phyloP scores from a whole-genome alignment of 345 rosid species.

The Lumnitzera racemosa region DNA sequence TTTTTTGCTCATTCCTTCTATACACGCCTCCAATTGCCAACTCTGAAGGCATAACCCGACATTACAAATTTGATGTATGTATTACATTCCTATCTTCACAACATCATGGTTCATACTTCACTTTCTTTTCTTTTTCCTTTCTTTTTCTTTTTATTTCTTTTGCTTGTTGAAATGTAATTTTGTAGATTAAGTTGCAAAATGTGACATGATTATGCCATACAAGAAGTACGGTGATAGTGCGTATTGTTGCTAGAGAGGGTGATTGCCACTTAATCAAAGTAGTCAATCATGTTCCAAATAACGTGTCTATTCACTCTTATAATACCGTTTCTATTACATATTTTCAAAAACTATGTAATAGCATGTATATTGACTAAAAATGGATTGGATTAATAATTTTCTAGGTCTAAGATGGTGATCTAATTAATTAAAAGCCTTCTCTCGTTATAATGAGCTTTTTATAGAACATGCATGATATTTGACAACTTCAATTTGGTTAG shows the following conservation, averaged over 20 bases:
- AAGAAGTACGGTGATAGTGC: slow-evolving; percentile 18
- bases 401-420: not conserved
- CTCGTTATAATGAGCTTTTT: not conserved
- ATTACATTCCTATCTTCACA: not conserved
- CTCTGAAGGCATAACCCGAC: slow-evolving; percentile 20
- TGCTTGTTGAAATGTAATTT: not conserved
- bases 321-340: not conserved
- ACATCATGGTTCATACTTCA: not conserved
- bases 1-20: slow-evolving; percentile 9
- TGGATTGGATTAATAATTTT: no score
- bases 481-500: slow-evolving; percentile 21
- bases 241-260: slow-evolving; percentile 21
- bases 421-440: not conserved
- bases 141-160: not conserved
- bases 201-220: slow-evolving; percentile 17
- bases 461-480: slow-evolving; percentile 20
- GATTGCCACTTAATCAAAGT: slow-evolving; percentile 20
- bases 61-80: slow-evolving; percentile 22
- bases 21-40: slow-evolving; percentile 5
- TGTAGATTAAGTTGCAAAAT: slow-evolving; percentile 12
- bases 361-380: no score
- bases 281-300: slow-evolving; percentile 16
- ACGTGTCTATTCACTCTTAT: slow-evolving; percentile 17
- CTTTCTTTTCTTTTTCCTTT: not conserved
- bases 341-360: no score